A percentile compares a stretch with the other conserved stretches of the same genome.
Evolutionary conservation across 1,284 basidiomycete genomes (phyloP).

Genomic region (Sanguinoderma infundibulare): DNA sequence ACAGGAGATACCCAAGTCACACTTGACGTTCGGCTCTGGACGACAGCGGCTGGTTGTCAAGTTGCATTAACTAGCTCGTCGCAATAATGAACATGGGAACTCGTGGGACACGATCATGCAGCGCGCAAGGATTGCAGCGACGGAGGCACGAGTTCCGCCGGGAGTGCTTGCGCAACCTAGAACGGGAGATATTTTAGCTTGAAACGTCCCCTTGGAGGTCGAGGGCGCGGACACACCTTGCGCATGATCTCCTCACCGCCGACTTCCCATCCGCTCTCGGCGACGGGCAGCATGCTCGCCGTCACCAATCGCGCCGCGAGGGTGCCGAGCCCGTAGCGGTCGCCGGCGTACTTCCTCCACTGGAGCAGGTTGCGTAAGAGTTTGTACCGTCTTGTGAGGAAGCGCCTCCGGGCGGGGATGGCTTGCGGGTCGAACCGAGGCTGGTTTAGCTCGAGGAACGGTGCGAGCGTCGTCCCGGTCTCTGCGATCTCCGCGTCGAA

Average conservation of each 20-base stretch:
- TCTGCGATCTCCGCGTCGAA: slow-evolving; percentile 63
- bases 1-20: not conserved
- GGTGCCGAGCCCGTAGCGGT: slow-evolving; percentile 60
- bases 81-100: too few relatives aligned
- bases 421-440: slow-evolving; percentile 79
- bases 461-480: slow-evolving; percentile 49
- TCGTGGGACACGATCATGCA: not conserved
- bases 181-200: not conserved
- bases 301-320: slow-evolving; percentile 64
- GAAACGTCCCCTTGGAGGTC: too few relatives aligned
- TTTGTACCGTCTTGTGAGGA: slow-evolving; percentile 73
- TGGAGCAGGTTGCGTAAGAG: slow-evolving; percentile 72
- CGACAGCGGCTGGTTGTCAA: not conserved
- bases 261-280: slow-evolving; percentile 85
- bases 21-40: not conserved
- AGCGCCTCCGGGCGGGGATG: slow-evolving; percentile 73
- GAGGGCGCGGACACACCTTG: slow-evolving; percentile 53
- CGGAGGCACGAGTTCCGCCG: slow-evolving; percentile 42
- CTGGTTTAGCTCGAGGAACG: slow-evolving; percentile 42
- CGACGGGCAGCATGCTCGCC: slow-evolving; percentile 67
- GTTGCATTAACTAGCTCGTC: not conserved
- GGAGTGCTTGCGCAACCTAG: slow-evolving; percentile 51
- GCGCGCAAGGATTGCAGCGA: slow-evolving; percentile 13
- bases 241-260: slow-evolving; percentile 76
- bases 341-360: slow-evolving; percentile 79